Conservation (phyloP, 371 early-diverging fungal species). For the Blyttiomyces sp. region DNA sequence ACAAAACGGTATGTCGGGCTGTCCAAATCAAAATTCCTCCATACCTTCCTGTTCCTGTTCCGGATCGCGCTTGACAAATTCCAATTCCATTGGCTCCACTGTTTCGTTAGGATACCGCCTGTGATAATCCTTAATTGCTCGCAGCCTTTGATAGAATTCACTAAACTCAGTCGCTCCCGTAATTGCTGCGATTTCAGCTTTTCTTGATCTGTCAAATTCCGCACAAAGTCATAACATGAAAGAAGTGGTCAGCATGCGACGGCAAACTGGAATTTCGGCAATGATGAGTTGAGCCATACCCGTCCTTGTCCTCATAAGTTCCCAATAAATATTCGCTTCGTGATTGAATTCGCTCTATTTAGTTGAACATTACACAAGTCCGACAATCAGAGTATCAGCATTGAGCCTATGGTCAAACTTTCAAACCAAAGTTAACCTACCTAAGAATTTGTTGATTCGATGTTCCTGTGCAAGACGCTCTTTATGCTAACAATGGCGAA, state of each 20-base stretch:
- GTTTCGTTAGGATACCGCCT: constrained; percentile 76
- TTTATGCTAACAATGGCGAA: constrained; percentile 52
- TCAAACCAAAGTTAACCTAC: constrained; percentile 1
- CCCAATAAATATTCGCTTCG: constrained; percentile 60
- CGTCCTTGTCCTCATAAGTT: constrained; percentile 73
- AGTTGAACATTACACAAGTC: background rate
- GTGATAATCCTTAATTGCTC: constrained; percentile 79
- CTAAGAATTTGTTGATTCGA: constrained; percentile 64
- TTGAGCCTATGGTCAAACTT: background rate
- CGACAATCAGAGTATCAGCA: background rate
- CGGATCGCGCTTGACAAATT: constrained; percentile 63
- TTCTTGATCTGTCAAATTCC: constrained; percentile 24
- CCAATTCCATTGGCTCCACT: constrained; percentile 77
- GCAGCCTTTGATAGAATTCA: constrained; percentile 84
- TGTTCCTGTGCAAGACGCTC: constrained; percentile 83
- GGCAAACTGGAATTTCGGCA: no score
- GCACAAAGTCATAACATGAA: background rate
- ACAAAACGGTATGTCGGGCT: background rate
- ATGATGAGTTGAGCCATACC: no score
- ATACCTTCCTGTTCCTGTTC: constrained; percentile 54
- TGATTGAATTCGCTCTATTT: constrained; percentile 60
- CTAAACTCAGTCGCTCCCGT: constrained; percentile 68
- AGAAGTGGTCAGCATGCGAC: background rate
- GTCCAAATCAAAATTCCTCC: background rate
- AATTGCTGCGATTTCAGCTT: constrained; percentile 70